Base-by-base conservation (phyloP, 805 yeast species). In the Candida sphagnicola region DNA sequence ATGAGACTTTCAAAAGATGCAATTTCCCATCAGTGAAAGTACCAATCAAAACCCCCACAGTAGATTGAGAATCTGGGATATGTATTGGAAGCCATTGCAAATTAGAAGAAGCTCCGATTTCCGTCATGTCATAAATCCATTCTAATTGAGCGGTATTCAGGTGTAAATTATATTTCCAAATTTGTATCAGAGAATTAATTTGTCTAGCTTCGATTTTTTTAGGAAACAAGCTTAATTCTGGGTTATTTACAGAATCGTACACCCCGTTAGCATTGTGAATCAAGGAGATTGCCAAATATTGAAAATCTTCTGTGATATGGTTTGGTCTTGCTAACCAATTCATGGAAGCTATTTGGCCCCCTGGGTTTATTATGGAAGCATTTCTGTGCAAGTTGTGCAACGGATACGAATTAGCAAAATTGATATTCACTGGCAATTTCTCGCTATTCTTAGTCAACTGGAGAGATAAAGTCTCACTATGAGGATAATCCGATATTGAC, bases 21-120 rank as follows among this genome's bases (percentile, higher is more conserved):
- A 78, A 54, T 4, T 62, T 54, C 0, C 90, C 90, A 53, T 79
- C 83, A 29, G 75, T 75, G 43, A 77, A 76, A 0, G 67, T 64
- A 8, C 77, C 78, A 4, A 70, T 71, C n/a, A 81, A 46, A 0
- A 72, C 61, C 2, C 78, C 79, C 12, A 72, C 32, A 2, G 44
- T 36, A 5, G 35, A 26, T 3, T 38, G 47, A 43, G 48, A 46
- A 43, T 48, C 48, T 2, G 35, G 46, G 35, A 53, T 65, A 39
- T 58, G 56, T 35, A 57, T 40, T 1, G 74, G 67, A 14, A 59
- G 47, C 75, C 71, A 68, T n/a, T 55, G 49, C 24, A 75, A 45
- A 35, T 64, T 59, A 32, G 65, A 49, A 2, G 71, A 56, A 5
- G 67, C 72, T 2, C 85, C 85, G 49, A 71, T 66, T 2, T 49